Percentiles rank a stretch among this genome's conserved stretches.
These are phyloP conservation scores for Epichloe sp. DNA, from an alignment of 2,329 filamentous ascomycete species.

Conservation along the genomic window DNA sequence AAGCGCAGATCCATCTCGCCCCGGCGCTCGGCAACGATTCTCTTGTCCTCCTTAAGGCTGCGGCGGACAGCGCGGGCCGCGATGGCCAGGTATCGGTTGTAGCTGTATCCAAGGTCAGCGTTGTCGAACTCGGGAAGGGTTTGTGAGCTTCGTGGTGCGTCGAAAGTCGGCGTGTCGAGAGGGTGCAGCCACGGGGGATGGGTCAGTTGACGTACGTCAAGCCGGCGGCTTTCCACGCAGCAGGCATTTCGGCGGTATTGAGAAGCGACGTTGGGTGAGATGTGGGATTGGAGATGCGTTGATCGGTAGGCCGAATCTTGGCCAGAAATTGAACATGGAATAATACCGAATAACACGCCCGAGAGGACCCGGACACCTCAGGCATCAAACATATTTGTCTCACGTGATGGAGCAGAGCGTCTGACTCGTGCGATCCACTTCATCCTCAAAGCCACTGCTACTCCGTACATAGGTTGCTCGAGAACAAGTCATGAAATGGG, in stretches of 20 bases:
- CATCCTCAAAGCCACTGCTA: constrained; percentile 10
- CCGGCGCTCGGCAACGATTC: constrained; percentile 75
- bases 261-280: constrained; percentile 9
- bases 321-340: constrained; percentile 19
- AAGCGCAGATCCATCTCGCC: constrained; percentile 84
- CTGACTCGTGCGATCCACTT: not conserved
- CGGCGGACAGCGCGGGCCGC: constrained; percentile 89
- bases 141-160: not conserved
- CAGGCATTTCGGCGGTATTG: constrained; percentile 65
- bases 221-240: constrained; percentile 97
- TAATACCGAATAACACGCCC: constrained; percentile 8
- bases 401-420: constrained; percentile 9
- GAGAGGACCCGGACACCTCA: constrained; percentile 17
- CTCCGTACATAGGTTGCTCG: no score
- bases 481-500: no score
- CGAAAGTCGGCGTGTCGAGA: not conserved
- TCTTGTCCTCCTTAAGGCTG: constrained; percentile 91
- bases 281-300: constrained; percentile 18
- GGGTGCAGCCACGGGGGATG: constrained; percentile 2
- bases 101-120: constrained; percentile 42
- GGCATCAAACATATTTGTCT: constrained; percentile 9
- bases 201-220: constrained; percentile 61
- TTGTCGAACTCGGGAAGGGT: not conserved
- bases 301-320: constrained; percentile 23
- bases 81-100: constrained; percentile 98